A percentile compares a stretch with the other conserved stretches of the same genome.
Conservation (phyloP, 176 grass and related monocot genomes). For the Eremochloa ophiuroides region DNA sequence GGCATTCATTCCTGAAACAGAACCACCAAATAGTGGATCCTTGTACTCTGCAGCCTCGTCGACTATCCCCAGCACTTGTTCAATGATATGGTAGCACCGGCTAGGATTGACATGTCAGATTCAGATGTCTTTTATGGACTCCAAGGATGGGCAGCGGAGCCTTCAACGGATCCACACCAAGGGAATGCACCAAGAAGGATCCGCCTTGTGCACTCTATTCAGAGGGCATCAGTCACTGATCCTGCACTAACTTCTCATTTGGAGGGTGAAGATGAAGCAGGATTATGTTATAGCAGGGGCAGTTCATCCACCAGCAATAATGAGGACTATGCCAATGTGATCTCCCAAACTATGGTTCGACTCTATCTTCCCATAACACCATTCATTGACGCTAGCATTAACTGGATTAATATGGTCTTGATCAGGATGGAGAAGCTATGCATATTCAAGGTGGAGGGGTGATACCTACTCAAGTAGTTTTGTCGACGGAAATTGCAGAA, state of each 20-base stretch:
- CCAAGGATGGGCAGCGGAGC: neutral
- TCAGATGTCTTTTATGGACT: slow-evolving; percentile 23
- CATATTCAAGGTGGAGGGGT: slow-evolving; percentile 10
- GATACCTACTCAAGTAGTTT: slow-evolving; percentile 16
- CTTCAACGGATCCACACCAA: slow-evolving; percentile 11
- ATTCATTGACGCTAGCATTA: slow-evolving; percentile 7
- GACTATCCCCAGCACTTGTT: slow-evolving; percentile 24
- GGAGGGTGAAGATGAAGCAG: slow-evolving; percentile 22
- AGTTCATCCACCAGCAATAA: neutral
- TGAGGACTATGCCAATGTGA: neutral
- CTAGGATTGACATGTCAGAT: too few relatives aligned
- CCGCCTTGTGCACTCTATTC: slow-evolving; percentile 23
- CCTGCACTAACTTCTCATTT: neutral
- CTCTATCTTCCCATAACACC: neutral
- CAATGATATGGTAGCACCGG: neutral
- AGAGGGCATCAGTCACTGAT: slow-evolving; percentile 17
- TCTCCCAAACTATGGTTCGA: slow-evolving; percentile 18
- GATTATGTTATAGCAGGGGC: neutral
- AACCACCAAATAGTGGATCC: slow-evolving; percentile 8
- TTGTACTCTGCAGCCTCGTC: neutral
- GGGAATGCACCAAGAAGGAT: slow-evolving; percentile 37
- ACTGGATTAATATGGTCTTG: slow-evolving; percentile 6
- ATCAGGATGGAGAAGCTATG: slow-evolving; percentile 30
- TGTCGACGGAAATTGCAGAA: neutral
- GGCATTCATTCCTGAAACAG: neutral